phyloP scores from a whole-genome alignment of 768 basidiomycete genomes.

The Termitomyces sp. region DNA sequence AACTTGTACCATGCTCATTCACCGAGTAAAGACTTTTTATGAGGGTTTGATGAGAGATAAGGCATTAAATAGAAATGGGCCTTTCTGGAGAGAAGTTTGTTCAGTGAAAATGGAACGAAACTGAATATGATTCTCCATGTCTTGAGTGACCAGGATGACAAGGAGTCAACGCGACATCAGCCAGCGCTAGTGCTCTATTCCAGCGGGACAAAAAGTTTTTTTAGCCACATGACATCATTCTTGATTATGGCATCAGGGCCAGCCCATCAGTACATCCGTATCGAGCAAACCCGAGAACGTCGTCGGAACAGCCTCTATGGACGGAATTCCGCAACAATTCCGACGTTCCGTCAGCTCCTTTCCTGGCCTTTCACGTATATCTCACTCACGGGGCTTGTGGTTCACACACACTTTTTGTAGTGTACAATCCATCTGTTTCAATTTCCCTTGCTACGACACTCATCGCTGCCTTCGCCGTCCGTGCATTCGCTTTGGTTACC shows the following conservation, averaged over 20 bases:
- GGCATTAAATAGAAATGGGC: background rate
- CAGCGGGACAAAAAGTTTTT: conserved; percentile 40
- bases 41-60: conserved; percentile 16
- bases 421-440: conserved; percentile 57
- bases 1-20: conserved; percentile 50
- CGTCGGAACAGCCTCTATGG: conserved; percentile 40
- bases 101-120: background rate
- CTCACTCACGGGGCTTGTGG: conserved; percentile 45
- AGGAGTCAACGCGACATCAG: conserved; percentile 3
- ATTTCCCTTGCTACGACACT: conserved; percentile 57
- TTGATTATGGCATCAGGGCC: conserved; percentile 45
- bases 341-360: conserved; percentile 12
- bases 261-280: conserved; percentile 55
- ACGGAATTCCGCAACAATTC: conserved; percentile 21
- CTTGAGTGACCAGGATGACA: conserved; percentile 9
- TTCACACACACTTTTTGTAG: conserved; percentile 24
- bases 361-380: background rate
- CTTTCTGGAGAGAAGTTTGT: background rate
- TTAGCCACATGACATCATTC: conserved; percentile 33
- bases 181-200: conserved; percentile 9
- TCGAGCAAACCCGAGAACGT: conserved; percentile 52
- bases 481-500: conserved; percentile 38
- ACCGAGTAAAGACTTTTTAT: conserved; percentile 42
- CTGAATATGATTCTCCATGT: conserved; percentile 3
- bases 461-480: conserved; percentile 54